Conservation (phyloP, 1,284 basidiomycete species). For the Schizopora paradoxa region DNA sequence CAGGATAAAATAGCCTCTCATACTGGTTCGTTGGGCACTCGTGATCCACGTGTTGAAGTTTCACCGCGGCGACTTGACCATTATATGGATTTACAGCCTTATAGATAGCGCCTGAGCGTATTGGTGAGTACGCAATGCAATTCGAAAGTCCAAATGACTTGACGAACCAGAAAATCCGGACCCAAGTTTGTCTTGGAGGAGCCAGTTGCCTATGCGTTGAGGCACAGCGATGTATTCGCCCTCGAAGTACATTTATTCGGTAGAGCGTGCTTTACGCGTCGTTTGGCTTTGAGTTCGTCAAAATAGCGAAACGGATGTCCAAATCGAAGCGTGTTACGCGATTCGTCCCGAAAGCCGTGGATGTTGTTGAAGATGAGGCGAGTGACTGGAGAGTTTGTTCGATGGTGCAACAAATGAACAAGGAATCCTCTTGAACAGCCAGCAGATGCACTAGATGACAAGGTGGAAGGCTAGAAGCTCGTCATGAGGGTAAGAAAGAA, state of each 20-base stretch:
- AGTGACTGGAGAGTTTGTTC: no score
- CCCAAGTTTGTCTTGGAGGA: conserved; percentile 17
- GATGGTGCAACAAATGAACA: no score
- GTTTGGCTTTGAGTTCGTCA: no score
- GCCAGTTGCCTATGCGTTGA: conserved; percentile 17
- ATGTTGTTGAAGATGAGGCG: conserved; percentile 2
- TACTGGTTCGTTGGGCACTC: conserved; percentile 71
- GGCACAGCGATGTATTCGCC: conserved; percentile 10
- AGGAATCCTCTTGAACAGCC: no score
- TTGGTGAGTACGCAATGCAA: not conserved
- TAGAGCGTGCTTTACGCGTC: no score
- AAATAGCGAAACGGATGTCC: not conserved
- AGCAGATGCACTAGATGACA: no score
- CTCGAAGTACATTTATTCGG: conserved; percentile 9
- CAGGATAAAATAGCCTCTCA: conserved; percentile 41
- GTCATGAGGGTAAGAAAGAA: no score
- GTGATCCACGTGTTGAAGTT: conserved; percentile 60
- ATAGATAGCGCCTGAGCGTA: conserved; percentile 57
- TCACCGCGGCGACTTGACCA: conserved; percentile 58
- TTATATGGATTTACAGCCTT: conserved; percentile 52
- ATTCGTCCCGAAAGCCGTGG: not conserved
- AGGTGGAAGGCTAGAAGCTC: no score
- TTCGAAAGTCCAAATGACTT: no score
- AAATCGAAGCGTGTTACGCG: not conserved
- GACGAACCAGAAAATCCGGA: conserved; percentile 20